Percentiles rank a stretch among this genome's conserved stretches.
phyloP scores from a whole-genome alignment of 768 basidiomycete species.

The Pluteus cervinus region DNA sequence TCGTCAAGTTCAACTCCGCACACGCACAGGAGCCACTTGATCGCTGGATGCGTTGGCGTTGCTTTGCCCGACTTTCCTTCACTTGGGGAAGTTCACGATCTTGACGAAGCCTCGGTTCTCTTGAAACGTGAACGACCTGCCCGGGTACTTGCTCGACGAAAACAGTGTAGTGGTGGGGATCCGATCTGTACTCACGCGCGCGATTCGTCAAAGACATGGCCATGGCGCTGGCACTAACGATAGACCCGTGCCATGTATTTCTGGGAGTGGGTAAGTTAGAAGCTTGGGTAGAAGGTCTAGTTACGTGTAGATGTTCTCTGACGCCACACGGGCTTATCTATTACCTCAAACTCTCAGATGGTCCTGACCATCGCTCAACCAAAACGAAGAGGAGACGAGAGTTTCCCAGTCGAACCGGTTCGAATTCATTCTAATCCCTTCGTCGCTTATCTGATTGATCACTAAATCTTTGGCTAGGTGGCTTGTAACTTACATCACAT shows the following conservation, averaged over 20 bases:
- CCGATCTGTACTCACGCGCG: too few species aligned
- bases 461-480: constrained; percentile 54
- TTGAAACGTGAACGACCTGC: too few species aligned
- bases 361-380: constrained; percentile 75
- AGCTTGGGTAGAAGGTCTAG: constrained; percentile 12
- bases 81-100: too few species aligned
- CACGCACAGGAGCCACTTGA: too few species aligned
- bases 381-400: constrained; percentile 52
- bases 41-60: too few species aligned
- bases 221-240: too few species aligned
- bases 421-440: constrained; percentile 2
- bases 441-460: constrained; percentile 1
- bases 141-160: too few species aligned
- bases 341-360: constrained; percentile 78
- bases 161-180: too few species aligned
- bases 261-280: constrained; percentile 64
- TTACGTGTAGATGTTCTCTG: not conserved
- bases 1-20: too few species aligned
- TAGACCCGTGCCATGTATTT: constrained; percentile 74
- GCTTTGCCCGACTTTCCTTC: too few species aligned
- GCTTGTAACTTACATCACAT: constrained; percentile 72
- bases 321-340: constrained; percentile 46
- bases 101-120: too few species aligned
- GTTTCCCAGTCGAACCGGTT: constrained; percentile 67
- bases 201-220: too few species aligned